A percentile compares a stretch with the other conserved stretches of the same genome.
Conservation (phyloP, 495 filamentous ascomycete species). For the Trichoderma asperelloides region DNA sequence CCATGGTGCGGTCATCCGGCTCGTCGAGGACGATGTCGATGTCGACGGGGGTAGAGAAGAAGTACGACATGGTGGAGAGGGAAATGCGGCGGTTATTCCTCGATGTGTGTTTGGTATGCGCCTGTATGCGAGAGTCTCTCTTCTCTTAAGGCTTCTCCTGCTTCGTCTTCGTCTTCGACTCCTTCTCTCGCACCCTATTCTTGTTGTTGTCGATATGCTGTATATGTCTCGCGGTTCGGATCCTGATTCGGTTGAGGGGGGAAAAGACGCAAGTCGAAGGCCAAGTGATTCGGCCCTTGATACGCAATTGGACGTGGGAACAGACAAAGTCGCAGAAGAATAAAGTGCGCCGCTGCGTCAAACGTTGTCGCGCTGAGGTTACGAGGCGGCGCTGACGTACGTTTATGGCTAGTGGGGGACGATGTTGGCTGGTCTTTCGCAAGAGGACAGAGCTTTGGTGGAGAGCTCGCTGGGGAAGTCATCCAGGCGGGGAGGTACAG, state of each 20-base stretch:
- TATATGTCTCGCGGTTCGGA: constrained; percentile 1
- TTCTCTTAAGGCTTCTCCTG: neutral
- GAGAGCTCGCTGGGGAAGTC: neutral
- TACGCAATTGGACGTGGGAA: neutral
- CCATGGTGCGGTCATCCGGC: constrained; percentile 82
- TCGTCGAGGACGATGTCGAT: constrained; percentile 98
- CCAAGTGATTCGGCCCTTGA: neutral
- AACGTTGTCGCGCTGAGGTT: neutral
- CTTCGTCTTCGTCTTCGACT: neutral
- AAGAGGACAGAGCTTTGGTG: constrained; percentile 1
- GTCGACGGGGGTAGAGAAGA: constrained; percentile 95
- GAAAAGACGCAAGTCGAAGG: neutral
- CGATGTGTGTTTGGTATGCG: neutral
- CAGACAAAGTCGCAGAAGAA: neutral
- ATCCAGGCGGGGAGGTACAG: neutral
- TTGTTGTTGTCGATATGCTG: neutral
- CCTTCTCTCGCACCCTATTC: neutral
- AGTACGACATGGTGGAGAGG: constrained; percentile 72
- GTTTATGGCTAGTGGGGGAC: constrained; percentile 4
- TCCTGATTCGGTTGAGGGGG: neutral
- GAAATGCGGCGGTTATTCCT: neutral
- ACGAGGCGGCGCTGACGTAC: constrained; percentile 5
- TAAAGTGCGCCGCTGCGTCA: neutral
- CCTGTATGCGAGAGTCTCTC: neutral
- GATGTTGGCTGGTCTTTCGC: neutral